Evolutionary conservation across 768 basidiomycete genomes (phyloP), one percentile per base, ranked within the genome.

Genomic region (Leucosporidium creatinivorum): DNA sequence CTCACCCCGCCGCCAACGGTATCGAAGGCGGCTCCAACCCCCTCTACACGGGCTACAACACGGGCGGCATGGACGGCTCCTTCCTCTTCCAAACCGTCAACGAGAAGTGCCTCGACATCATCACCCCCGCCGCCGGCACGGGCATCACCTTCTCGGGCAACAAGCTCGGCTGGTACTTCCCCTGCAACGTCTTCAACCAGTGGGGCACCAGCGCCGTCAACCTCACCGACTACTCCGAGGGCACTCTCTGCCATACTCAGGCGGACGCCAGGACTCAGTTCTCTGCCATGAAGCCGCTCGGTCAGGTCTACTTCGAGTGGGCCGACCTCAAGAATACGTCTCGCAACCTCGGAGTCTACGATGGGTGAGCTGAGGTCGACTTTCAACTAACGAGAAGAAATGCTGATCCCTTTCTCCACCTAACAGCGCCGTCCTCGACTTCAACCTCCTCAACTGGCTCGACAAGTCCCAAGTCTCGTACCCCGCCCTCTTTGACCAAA

Each of bases 51-150:
- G 86, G 87, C 36, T 97, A 87, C 86, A 81, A 84, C 72, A 83
- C 91, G 0, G 87, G 85, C 4, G 89, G 92, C 36, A 90, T 89
- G 76, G 96, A 99, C 74, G 88, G 89, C 18, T 89, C 88, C 39
- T 97, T 99, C 80, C 77, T 99, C 75, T 99, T 98, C 81, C 96
- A 99, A 80, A 91, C 85, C 56, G 86, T 87, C 73, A 93, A 93
- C 79, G 81, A 89, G 75, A 84, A 89, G 66, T 99, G 96, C 76
- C 79, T 85, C 30, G 85, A 84, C 12, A 74, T 91, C 76, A 87
- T 99, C 74, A 87, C 84, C 5, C 85, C 86, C 70, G 84, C 89
- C 9, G 72, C 81, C 33, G 85, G 84, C 55, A 88, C 89, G 10
- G 84, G 83, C 63, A 94, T 97, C 74, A 81, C 85, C 5, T 51